These are phyloP conservation scores for Coccomyxa sp. DNA, from an alignment of 139 green algal species.

Conservation along the genomic window DNA sequence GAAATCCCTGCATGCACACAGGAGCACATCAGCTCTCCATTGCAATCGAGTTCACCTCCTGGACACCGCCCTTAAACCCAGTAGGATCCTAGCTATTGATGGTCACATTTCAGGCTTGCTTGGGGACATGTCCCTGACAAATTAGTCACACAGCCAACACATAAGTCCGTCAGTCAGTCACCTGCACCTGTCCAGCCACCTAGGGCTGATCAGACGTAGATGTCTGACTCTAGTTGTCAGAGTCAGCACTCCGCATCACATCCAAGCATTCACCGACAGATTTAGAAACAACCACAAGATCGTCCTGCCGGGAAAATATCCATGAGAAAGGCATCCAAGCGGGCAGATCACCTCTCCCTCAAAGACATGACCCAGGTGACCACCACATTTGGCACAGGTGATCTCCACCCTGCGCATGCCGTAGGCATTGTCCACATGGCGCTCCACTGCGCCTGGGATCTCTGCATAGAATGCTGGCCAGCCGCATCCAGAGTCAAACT, in stretches of 20 bases:
- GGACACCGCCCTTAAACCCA: not conserved
- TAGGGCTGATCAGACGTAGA: not conserved
- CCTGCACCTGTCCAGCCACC: not conserved
- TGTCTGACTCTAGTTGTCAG: no score
- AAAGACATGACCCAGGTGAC: slow-evolving; percentile 96
- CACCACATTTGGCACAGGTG: slow-evolving; percentile 77
- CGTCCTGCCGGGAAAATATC: not conserved
- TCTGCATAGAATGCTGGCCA: slow-evolving; percentile 89
- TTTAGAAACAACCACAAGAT: not conserved
- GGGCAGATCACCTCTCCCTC: slow-evolving; percentile 59
- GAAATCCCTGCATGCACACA: slow-evolving; percentile 75
- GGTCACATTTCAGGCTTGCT: not conserved
- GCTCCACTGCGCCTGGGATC: slow-evolving; percentile 51
- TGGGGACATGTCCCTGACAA: not conserved
- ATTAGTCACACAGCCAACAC: not conserved
- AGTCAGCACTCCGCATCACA: not conserved
- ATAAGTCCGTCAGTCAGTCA: not conserved
- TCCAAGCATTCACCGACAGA: not conserved
- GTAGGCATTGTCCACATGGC: slow-evolving; percentile 53
- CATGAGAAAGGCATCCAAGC: not conserved
- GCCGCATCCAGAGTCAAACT: slow-evolving; percentile 93
- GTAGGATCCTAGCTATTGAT: not conserved
- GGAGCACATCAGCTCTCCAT: not conserved
- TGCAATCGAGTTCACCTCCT: no score
- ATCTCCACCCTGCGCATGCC: slow-evolving; percentile 73